phyloP scores from a whole-genome alignment of 2,329 filamentous ascomycete species.

The Alternaria burnsii region DNA sequence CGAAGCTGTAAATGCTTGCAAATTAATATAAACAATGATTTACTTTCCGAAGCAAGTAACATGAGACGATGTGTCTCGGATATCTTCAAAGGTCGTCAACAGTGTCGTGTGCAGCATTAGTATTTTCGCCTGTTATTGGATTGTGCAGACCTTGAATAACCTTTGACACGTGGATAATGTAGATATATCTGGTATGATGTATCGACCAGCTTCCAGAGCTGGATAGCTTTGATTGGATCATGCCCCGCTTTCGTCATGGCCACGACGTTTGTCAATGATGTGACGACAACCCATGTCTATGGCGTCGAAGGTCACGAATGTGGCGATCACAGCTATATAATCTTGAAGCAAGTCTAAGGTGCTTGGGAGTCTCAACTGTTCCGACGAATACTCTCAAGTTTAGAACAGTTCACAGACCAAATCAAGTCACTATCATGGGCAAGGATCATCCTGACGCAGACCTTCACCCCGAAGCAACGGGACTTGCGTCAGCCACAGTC shows the following conservation, averaged over 20 bases:
- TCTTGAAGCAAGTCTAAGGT: too few relatives aligned
- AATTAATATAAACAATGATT: neutral
- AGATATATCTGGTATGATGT: neutral
- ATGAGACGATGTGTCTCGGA: neutral
- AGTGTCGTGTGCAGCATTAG: neutral
- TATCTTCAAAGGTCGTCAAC: neutral
- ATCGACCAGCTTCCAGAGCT: conserved; percentile 5
- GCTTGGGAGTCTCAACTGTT: neutral
- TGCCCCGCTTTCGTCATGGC: conserved; percentile 32
- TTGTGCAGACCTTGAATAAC: neutral
- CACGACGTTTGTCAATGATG: conserved; percentile 15
- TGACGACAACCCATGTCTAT: conserved; percentile 12
- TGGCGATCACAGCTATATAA: conserved; percentile 5
- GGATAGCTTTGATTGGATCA: conserved; percentile 9
- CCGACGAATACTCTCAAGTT: too few relatives aligned
- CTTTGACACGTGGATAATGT: neutral
- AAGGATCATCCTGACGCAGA: conserved; percentile 49
- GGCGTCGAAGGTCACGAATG: neutral
- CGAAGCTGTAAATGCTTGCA: conserved; percentile 10
- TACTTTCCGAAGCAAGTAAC: neutral
- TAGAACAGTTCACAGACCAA: neutral
- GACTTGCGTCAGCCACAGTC: conserved; percentile 41
- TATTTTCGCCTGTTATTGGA: neutral
- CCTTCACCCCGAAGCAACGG: conserved; percentile 48
- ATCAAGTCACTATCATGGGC: conserved; percentile 30